Base-by-base conservation (phyloP, 176 grass and related monocot species). In the Areca catechu region DNA sequence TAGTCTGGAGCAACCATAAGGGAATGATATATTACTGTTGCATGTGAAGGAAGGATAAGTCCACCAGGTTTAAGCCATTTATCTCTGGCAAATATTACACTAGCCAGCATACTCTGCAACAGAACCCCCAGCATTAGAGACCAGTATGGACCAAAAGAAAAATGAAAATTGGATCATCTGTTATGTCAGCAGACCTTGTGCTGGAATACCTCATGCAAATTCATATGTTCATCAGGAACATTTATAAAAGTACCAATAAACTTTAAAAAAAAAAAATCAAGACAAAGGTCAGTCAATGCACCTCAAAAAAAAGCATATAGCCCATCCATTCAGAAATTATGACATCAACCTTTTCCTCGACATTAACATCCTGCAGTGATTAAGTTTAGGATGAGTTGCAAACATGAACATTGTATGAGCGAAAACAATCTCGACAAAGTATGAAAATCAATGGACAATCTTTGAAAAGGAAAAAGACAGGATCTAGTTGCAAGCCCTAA, bases 321-420 rank as follows among this genome's bases (percentile, higher is more conserved):
- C 90, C 90, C 90, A 95, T 95, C 90, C 90, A 95, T 75, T 95
- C 85, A 75, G 85, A 95, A 82, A 95, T 86, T 83, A 89, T 89
- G 20, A 95, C 82, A 86, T 95, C 90, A 75, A 95, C 85, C 72
- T 82, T 85, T 68, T 88, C 89, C 37, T 88, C 77, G 62, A 95
- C 58, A 48, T 85, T 70, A 67, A 85, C 55, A 27, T 95, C 84
- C 89, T 95, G 75, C 74, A 79, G 53, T 67, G 71, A 61, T 27
- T 74, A 77, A 53, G 68, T 83, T 23, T 43, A 43, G 34, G 10
- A 43, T 43, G 34, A 43, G 59, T 19, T 68, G 28, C 5, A 66
- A 54, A 56, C 17, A 51, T 22, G 53, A 56, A 56, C 48, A 68
- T 15, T 24, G 17, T 49, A 75, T 14, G 3, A 14, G 34, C 1